Evolutionary conservation across 495 filamentous ascomycete genomes (phyloP), one percentile per base, ranked within the genome.

Genomic region (Talaromyces wortmannii): DNA sequence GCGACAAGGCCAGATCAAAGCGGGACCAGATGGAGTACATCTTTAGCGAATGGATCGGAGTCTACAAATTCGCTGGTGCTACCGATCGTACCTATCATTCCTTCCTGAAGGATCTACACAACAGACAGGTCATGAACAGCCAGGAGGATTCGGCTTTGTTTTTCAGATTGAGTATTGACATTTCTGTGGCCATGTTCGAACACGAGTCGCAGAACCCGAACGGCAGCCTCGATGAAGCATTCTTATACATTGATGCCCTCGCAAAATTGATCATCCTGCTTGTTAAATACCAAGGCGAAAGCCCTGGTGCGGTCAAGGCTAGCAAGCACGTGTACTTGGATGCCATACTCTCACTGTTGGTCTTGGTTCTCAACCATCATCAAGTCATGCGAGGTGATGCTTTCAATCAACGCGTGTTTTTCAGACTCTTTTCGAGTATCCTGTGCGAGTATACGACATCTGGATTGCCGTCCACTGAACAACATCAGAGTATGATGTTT

Each of bases 41-140:
- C 44, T 96, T 99, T 65, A 88, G 86, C 8, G 94, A 97, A 66
- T 99, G 94, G 94, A 80, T 91, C 54, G 83, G 85, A 42, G 79
- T 97, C 13, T 91, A 83, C 74, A 83, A 87, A 67, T 86, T 88
- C 48, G 77, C 80, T 8, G 79, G 82, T 57, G 83, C 84, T 0
- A 82, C 82, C 10, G 87, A 91, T 31, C 89, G 87, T 61, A 79
- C 86, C 0, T 77, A 82, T 51, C 69, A 78, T 7, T 82, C 89
- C 2, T 99, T 97, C 70, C 82, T 97, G 40, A 83, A 86, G 49
- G 95, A 97, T 66, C 71, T 97, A 62, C 84, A 91, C 61, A 77
- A 87, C 43, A 78, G 80, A 57, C 77, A 85, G 33, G 75, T 91
- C 13, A 78, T 97, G 61, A 76, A 78, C 49, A 83, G 76, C 58